Evolutionary conservation across 2,329 filamentous ascomycete genomes (phyloP).

Genomic region (Claviceps sp.): DNA sequence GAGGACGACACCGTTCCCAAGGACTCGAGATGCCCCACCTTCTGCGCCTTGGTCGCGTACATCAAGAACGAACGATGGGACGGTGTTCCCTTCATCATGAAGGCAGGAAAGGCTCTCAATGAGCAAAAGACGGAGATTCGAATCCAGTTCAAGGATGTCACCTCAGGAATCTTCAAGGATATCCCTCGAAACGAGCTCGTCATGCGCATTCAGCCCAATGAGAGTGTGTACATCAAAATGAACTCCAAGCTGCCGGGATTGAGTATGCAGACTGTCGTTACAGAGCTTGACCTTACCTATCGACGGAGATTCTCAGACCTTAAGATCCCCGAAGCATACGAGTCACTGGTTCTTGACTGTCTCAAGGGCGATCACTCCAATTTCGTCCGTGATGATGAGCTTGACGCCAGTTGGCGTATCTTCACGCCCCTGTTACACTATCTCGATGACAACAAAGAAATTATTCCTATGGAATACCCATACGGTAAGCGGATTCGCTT

Average conservation of each 20-base stretch:
- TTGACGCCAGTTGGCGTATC: constrained; percentile 96
- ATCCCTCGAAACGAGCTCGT: constrained; percentile 98
- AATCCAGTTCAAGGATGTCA: constrained; percentile 99
- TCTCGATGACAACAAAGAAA: constrained; percentile 98
- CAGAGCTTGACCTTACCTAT: constrained; percentile 96
- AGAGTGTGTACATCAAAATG: constrained; percentile 99
- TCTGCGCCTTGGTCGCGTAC: constrained; percentile 92
- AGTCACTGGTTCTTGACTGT: constrained; percentile 92
- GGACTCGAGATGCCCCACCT: constrained; percentile 93
- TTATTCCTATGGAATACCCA: constrained; percentile 98
- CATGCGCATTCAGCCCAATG: constrained; percentile 97
- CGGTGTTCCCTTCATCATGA: constrained; percentile 97
- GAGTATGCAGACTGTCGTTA: constrained; percentile 98
- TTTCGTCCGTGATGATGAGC: constrained; percentile 93
- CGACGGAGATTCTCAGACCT: constrained; percentile 95
- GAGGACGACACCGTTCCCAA: constrained; percentile 97
- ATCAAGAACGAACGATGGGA: constrained; percentile 99
- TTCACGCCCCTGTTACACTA: constrained; percentile 97
- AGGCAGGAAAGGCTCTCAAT: constrained; percentile 96
- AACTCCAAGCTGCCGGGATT: constrained; percentile 98
- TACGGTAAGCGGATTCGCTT: constrained; percentile 56
- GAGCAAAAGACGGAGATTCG: constrained; percentile 99
- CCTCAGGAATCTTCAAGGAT: constrained; percentile 98
- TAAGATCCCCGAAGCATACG: constrained; percentile 98
- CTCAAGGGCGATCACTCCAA: constrained; percentile 99